phyloP scores from a whole-genome alignment of 805 yeast genomes.

The Jamesozyma lodderae region DNA sequence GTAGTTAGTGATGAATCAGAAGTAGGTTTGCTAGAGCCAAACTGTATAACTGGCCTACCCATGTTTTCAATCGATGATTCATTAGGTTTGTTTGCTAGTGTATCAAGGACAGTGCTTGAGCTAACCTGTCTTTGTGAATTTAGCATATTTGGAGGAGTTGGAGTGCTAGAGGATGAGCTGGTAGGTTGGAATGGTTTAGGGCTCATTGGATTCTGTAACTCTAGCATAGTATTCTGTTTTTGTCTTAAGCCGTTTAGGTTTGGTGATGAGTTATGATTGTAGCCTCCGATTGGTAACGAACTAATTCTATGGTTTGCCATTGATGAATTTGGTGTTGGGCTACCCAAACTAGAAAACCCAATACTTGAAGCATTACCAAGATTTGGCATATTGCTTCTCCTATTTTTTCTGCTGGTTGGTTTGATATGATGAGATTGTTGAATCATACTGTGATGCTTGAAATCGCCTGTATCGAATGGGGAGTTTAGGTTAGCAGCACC shows the following conservation, averaged over 20 bases:
- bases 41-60: slow-evolving; percentile 3
- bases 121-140: slow-evolving; percentile 15
- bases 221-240: slow-evolving; percentile 4
- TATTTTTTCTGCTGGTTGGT: slow-evolving; percentile 29
- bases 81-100: neutral
- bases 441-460: slow-evolving; percentile 6
- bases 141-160: slow-evolving; percentile 2
- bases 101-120: slow-evolving; percentile 10
- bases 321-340: slow-evolving; percentile 7
- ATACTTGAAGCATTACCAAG: slow-evolving; percentile 25
- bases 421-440: slow-evolving; percentile 12
- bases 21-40: neutral
- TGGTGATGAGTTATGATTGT: neutral
- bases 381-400: slow-evolving; percentile 23
- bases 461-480: slow-evolving; percentile 8
- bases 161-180: slow-evolving; percentile 2
- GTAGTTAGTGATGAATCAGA: slow-evolving; percentile 1
- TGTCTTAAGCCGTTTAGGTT: neutral
- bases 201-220: slow-evolving; percentile 9
- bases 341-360: slow-evolving; percentile 8
- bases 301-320: slow-evolving; percentile 1
- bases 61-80: neutral
- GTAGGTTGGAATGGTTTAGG: neutral
- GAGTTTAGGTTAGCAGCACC: slow-evolving; percentile 5
- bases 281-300: slow-evolving; percentile 3